Conservation (phyloP, 805 yeast genomes). For the Yamadazyma endophytica region DNA sequence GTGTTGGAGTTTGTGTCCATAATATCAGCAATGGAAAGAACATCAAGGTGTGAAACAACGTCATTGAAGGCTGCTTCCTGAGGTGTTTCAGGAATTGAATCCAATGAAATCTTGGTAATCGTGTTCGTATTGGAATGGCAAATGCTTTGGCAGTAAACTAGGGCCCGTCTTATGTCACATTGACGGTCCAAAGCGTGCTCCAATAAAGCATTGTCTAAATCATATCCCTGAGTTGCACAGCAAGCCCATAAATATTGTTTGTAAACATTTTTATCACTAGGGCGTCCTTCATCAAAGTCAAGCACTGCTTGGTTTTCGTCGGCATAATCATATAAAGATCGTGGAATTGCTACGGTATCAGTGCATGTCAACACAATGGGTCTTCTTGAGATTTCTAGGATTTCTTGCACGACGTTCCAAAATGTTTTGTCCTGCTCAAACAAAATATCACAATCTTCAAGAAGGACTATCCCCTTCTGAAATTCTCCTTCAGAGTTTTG, state of each 20-base stretch:
- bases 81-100: not conserved
- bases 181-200: conserved; percentile 12
- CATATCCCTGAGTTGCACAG: conserved; percentile 29
- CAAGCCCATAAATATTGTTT: conserved; percentile 39
- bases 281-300: conserved; percentile 5
- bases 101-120: not conserved
- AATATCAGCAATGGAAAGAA: conserved; percentile 25
- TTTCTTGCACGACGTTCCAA: conserved; percentile 67
- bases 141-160: conserved; percentile 42
- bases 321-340: conserved; percentile 42
- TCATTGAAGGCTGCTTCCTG: conserved; percentile 1
- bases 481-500: conserved; percentile 21
- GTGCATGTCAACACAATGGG: conserved; percentile 70
- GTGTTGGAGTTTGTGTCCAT: conserved; percentile 23
- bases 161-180: conserved; percentile 44
- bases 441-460: conserved; percentile 83
- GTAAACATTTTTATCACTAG: conserved; percentile 13
- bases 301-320: conserved; percentile 35
- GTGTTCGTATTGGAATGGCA: conserved; percentile 16
- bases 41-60: conserved; percentile 15
- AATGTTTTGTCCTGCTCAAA: conserved; percentile 76
- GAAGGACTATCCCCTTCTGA: conserved; percentile 64
- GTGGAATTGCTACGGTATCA: conserved; percentile 46
- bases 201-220: conserved; percentile 26
- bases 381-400: conserved; percentile 57